Evolutionary conservation across 139 green algal species (phyloP).

Genomic region (Micractinium conductrix): DNA sequence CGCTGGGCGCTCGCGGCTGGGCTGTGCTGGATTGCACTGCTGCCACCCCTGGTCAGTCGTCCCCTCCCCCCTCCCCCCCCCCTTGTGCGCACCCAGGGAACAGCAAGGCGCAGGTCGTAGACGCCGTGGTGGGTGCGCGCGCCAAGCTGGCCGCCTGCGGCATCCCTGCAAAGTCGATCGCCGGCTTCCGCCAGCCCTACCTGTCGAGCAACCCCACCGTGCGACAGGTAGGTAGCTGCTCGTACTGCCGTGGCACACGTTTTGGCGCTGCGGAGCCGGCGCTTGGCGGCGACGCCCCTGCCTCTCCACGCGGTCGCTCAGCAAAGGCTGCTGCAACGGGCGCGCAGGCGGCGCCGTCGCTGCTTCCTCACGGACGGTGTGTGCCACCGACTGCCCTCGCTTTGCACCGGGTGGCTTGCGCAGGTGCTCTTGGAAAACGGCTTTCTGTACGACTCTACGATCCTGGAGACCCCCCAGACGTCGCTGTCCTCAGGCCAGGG

Average conservation of each 20-base stretch:
- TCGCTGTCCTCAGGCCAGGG: background rate
- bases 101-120: background rate
- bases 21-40: background rate
- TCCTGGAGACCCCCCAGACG: conserved; percentile 17
- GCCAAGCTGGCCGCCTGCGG: conserved; percentile 10
- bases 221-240: background rate
- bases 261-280: no score
- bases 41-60: background rate
- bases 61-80: no score
- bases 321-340: no score
- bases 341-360: no score
- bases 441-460: conserved; percentile 36
- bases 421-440: background rate
- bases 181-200: conserved; percentile 36
- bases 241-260: no score
- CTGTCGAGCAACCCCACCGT: conserved; percentile 23
- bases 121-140: conserved; percentile 11
- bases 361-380: no score
- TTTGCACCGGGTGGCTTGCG: background rate
- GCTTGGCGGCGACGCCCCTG: no score
- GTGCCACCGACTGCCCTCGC: no score
- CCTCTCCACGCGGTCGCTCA: no score
- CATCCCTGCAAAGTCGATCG: conserved; percentile 23
- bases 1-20: background rate
- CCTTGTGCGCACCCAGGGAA: background rate